A percentile compares a stretch with the other conserved stretches of the same genome.
Evolutionary conservation across 257 asterid genomes (phyloP).

Genomic region (Solanum piurae): DNA sequence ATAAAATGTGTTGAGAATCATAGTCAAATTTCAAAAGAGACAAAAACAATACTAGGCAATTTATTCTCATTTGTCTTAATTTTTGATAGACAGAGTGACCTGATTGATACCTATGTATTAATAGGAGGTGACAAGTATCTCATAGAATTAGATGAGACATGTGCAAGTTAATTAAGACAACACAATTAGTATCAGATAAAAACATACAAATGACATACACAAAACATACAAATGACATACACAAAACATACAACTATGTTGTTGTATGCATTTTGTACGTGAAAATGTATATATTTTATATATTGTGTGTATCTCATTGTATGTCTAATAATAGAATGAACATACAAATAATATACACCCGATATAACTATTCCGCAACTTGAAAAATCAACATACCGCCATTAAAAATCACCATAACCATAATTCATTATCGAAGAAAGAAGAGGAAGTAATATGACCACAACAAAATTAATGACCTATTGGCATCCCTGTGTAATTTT

Average conservation of each 20-base stretch:
- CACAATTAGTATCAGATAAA: neutral
- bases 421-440: neutral
- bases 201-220: neutral
- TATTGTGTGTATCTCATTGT: neutral
- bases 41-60: too few relatives aligned
- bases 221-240: too few relatives aligned
- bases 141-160: rapidly evolving
- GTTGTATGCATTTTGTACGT: neutral
- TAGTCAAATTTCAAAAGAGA: neutral
- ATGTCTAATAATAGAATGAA: too few relatives aligned
- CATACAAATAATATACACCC: neutral
- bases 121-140: neutral
- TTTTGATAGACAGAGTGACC: neutral
- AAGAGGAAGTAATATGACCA: neutral
- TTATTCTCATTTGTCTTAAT: neutral
- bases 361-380: neutral
- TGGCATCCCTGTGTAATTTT: neutral
- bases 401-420: neutral
- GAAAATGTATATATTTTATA: neutral
- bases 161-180: too few relatives aligned
- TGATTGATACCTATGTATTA: neutral
- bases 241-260: too few relatives aligned
- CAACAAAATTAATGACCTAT: too few relatives aligned
- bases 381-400: neutral
- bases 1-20: neutral